A percentile compares a stretch with the other conserved stretches of the same genome.
phyloP scores from a whole-genome alignment of 495 filamentous ascomycete genomes.

The Lasiosphaeria ovina region DNA sequence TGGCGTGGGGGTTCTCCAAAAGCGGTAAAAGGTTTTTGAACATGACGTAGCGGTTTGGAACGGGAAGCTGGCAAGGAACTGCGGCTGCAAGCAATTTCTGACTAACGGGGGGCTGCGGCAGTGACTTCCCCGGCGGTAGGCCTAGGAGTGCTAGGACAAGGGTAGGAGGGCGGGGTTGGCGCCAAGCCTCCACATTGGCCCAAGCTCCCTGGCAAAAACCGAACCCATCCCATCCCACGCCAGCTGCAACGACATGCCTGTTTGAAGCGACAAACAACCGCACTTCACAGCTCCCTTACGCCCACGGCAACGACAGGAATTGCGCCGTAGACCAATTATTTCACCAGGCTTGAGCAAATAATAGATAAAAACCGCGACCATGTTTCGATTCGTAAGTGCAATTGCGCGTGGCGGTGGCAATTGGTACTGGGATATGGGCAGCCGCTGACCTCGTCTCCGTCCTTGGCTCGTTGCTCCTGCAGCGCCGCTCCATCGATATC shows the following conservation, averaged over 20 bases:
- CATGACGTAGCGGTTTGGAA: no score
- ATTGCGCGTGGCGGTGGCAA: neutral
- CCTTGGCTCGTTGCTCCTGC: conserved; percentile 1
- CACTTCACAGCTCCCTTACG: neutral
- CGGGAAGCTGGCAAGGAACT: no score
- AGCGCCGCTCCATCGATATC: conserved; percentile 84
- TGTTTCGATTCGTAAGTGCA: conserved; percentile 3
- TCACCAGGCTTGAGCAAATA: neutral
- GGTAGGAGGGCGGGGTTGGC: no score
- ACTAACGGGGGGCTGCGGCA: no score
- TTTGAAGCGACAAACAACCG: neutral
- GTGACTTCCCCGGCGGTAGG: no score
- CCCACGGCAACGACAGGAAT: neutral
- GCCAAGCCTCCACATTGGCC: neutral
- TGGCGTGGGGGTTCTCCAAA: no score
- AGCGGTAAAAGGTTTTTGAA: no score
- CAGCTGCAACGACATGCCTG: neutral
- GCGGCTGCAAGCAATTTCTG: no score
- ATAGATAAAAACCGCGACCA: neutral
- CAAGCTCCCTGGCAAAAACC: neutral
- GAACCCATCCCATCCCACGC: neutral
- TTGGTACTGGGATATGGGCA: neutral
- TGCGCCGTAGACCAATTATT: neutral
- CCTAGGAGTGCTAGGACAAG: no score
- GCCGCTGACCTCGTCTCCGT: neutral